These are phyloP conservation scores for Boletus eberwhitei DNA, from an alignment of 768 basidiomycete species.

Conservation along the genomic window DNA sequence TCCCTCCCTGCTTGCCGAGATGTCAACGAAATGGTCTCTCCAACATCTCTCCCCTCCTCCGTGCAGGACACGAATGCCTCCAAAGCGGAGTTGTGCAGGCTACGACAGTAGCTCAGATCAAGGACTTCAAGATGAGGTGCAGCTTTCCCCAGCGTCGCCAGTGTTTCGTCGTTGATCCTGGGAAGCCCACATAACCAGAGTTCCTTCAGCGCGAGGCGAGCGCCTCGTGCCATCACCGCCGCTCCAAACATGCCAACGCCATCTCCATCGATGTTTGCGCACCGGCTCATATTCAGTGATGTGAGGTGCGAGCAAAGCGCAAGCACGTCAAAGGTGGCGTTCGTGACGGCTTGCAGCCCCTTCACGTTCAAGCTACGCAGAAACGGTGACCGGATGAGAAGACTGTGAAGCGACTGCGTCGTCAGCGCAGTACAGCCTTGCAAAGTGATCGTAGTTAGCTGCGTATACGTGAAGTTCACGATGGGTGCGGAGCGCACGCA, in stretches of 20 bases:
- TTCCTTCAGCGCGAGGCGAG: conserved; percentile 53
- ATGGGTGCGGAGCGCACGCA: conserved; percentile 39
- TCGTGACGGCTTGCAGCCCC: conserved; percentile 66
- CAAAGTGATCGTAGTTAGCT: conserved; percentile 67
- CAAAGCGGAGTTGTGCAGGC: conserved; percentile 71
- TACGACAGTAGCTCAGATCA: conserved; percentile 71
- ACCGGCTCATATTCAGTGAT: conserved; percentile 69
- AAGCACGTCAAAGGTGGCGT: conserved; percentile 70
- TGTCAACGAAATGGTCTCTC: conserved; percentile 50
- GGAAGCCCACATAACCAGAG: conserved; percentile 69
- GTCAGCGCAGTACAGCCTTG: conserved; percentile 69
- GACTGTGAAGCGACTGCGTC: conserved; percentile 62
- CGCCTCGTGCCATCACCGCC: conserved; percentile 43
- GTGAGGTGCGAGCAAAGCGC: conserved; percentile 53
- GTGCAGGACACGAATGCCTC: conserved; percentile 67
- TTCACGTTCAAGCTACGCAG: conserved; percentile 60
- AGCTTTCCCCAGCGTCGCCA: conserved; percentile 64
- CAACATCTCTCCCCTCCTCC: conserved; percentile 18
- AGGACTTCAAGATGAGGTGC: conserved; percentile 74
- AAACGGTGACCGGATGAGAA: conserved; percentile 62
- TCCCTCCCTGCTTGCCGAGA: conserved; percentile 67
- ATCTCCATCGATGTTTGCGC: conserved; percentile 60
- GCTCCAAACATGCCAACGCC: conserved; percentile 53
- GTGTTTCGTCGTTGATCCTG: conserved; percentile 53
- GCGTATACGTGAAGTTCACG: conserved; percentile 47